These are phyloP conservation scores for Gastrolobium villosum DNA, from an alignment of 306 rosid species.

Conservation along the genomic window DNA sequence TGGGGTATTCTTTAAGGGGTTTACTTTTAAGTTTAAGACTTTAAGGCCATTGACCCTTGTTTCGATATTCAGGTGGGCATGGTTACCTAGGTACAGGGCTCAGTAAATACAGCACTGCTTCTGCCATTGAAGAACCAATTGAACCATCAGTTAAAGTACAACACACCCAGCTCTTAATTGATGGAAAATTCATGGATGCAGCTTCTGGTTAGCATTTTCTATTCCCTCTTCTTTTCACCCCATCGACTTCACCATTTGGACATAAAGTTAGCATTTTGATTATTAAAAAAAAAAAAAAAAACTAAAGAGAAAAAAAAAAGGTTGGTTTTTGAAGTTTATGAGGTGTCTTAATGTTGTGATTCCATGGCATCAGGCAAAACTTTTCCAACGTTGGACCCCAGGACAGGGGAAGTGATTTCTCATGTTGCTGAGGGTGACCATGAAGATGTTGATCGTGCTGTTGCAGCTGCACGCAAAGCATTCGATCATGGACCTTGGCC, in stretches of 20 bases:
- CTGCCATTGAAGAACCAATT: slow-evolving; percentile 67
- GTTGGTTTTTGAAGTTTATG: not conserved
- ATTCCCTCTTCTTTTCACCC: not conserved
- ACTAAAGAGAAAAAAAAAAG: not conserved
- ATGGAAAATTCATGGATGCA: slow-evolving; percentile 76
- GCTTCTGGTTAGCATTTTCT: slow-evolving; percentile 65
- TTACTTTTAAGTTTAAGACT: not conserved
- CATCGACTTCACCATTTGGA: not conserved
- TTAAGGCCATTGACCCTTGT: not conserved
- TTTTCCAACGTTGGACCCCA: slow-evolving; percentile 78
- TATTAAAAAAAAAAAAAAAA: not conserved
- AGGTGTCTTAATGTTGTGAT: slow-evolving; percentile 31
- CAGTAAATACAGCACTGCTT: slow-evolving; percentile 67
- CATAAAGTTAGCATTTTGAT: not conserved
- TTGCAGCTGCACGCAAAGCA: slow-evolving; percentile 79
- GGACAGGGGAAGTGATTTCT: slow-evolving; percentile 79
- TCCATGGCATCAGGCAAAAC: slow-evolving; percentile 65
- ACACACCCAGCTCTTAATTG: slow-evolving; percentile 68
- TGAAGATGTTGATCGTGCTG: slow-evolving; percentile 79
- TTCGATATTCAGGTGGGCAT: slow-evolving; percentile 51
- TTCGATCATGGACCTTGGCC: slow-evolving; percentile 94
- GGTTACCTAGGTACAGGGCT: slow-evolving; percentile 48
- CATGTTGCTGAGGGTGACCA: slow-evolving; percentile 76
- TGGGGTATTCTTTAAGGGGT: not conserved
- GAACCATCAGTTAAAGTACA: slow-evolving; percentile 61